A percentile compares a stretch with the other conserved stretches of the same genome.
phyloP scores from a whole-genome alignment of 345 rosid genomes.

The Citrus sinensis region DNA sequence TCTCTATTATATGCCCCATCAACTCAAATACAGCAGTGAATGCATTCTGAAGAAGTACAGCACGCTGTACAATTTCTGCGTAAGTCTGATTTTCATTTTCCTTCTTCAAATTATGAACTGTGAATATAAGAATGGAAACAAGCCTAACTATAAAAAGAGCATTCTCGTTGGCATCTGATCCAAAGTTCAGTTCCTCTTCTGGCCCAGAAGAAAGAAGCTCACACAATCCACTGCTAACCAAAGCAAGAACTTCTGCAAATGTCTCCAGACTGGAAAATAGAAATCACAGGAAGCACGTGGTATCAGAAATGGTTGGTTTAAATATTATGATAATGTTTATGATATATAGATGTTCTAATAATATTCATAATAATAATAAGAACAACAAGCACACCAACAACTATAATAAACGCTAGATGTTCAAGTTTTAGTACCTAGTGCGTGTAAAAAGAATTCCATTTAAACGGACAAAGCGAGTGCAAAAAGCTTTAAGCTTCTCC shows the following conservation, averaged over 20 bases:
- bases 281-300: not conserved
- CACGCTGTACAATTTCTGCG: constrained; percentile 92
- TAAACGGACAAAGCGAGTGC: constrained; percentile 78
- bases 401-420: not conserved
- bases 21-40: constrained; percentile 76
- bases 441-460: constrained; percentile 95
- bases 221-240: constrained; percentile 53
- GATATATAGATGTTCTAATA: too few relatives aligned
- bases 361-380: too few relatives aligned
- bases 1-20: constrained; percentile 55
- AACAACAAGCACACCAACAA: not conserved
- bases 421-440: constrained; percentile 55
- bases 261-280: constrained; percentile 74
- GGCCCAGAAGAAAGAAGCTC: constrained; percentile 69
- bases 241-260: constrained; percentile 67
- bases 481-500: constrained; percentile 58
- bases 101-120: constrained; percentile 65
- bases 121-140: constrained; percentile 66
- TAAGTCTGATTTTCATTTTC: constrained; percentile 82
- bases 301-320: not conserved
- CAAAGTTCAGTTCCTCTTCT: constrained; percentile 62
- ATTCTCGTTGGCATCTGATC: constrained; percentile 60
- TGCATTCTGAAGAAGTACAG: constrained; percentile 78
- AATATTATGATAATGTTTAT: not conserved
- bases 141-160: constrained; percentile 70